Evolutionary conservation across 228 moss, liverwort and hornwort genomes (phyloP).

Genomic region (Sphagnum fallax): DNA sequence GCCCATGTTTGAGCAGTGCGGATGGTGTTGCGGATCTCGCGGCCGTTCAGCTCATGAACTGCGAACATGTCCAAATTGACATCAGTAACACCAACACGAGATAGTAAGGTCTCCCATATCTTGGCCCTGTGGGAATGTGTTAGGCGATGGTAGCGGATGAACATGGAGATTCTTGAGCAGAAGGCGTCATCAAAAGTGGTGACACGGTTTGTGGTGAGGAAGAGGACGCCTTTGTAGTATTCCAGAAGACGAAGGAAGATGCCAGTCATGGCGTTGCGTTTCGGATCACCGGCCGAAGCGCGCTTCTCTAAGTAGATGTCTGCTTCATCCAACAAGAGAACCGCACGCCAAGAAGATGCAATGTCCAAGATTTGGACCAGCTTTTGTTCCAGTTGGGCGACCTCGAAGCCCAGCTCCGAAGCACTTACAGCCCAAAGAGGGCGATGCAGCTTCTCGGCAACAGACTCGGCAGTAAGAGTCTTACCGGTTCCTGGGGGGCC

Average conservation of each 20-base stretch:
- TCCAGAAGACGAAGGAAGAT: conserved; percentile 51
- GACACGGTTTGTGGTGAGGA: conserved; percentile 57
- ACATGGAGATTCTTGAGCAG: conserved; percentile 54
- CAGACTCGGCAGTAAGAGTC: conserved; percentile 62
- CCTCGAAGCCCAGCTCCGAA: conserved; percentile 29
- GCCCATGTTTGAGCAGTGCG: conserved; percentile 51
- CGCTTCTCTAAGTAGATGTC: conserved; percentile 59
- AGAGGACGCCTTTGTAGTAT: conserved; percentile 50
- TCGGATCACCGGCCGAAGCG: not conserved
- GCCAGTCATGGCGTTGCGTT: conserved; percentile 44
- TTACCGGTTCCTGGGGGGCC: conserved; percentile 50
- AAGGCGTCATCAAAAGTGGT: conserved; percentile 53
- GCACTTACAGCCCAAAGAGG: conserved; percentile 55
- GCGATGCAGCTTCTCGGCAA: conserved; percentile 55
- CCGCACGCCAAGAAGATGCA: conserved; percentile 53
- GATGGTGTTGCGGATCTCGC: conserved; percentile 48
- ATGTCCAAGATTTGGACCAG: conserved; percentile 39
- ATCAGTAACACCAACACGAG: conserved; percentile 12
- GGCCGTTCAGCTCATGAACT: conserved; percentile 26
- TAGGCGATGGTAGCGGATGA: conserved; percentile 45
- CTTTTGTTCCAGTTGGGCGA: conserved; percentile 24
- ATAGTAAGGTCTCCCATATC: conserved; percentile 36
- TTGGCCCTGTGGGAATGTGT: conserved; percentile 11
- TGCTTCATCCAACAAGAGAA: conserved; percentile 60
- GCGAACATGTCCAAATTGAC: conserved; percentile 12